A percentile compares a stretch with the other conserved stretches of the same genome.
Evolutionary conservation across 805 yeast genomes (phyloP).

Genomic region (Candida boleticola): DNA sequence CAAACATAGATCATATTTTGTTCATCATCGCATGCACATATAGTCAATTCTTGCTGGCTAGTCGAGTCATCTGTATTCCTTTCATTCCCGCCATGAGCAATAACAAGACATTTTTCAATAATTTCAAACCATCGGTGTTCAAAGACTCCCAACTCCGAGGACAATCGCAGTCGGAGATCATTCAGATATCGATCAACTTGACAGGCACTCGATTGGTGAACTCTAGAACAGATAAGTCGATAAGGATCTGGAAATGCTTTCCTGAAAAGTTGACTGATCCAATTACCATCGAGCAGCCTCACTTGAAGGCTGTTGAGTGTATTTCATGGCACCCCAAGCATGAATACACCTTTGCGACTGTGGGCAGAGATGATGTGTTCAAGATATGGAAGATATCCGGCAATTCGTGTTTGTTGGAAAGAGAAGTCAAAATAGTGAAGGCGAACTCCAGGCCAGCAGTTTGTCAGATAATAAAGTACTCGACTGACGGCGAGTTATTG

Average conservation of each 20-base stretch:
- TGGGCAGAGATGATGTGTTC: slow-evolving; percentile 45
- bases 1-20: too few species aligned
- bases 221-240: slow-evolving; percentile 41
- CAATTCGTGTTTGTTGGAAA: slow-evolving; percentile 28
- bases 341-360: slow-evolving; percentile 46
- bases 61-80: too few species aligned
- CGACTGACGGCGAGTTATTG: slow-evolving; percentile 47
- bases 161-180: slow-evolving; percentile 26
- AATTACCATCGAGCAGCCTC: slow-evolving; percentile 39
- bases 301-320: slow-evolving; percentile 35
- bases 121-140: slow-evolving; percentile 13
- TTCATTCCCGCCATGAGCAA: too few species aligned
- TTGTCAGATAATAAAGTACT: slow-evolving; percentile 31
- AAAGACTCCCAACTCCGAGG: slow-evolving; percentile 17
- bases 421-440: slow-evolving; percentile 27
- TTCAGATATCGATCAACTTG: slow-evolving; percentile 36
- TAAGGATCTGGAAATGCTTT: slow-evolving; percentile 38
- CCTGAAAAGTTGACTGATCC: slow-evolving; percentile 33
- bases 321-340: slow-evolving; percentile 50
- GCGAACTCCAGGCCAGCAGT: slow-evolving; percentile 8
- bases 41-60: too few species aligned
- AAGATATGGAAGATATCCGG: slow-evolving; percentile 43
- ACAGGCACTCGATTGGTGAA: slow-evolving; percentile 43
- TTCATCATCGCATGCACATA: too few species aligned
- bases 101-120: slow-evolving; percentile 20